Base-by-base conservation (phyloP, 2,329 filamentous ascomycete species). In the Bimuria novae-zelandiae region DNA sequence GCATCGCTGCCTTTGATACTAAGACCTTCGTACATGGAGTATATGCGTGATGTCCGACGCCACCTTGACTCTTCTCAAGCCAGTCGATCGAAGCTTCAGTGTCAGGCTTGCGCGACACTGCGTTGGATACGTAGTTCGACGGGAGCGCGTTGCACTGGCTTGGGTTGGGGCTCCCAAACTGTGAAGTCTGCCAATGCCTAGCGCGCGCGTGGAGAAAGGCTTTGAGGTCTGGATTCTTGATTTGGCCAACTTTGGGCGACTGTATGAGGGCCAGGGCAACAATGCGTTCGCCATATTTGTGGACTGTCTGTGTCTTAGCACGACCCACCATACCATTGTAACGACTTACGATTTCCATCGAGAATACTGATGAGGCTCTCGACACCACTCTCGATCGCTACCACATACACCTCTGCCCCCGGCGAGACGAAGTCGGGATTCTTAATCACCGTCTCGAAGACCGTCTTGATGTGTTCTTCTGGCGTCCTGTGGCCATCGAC, bases 351-450 rank as follows among this genome's bases (percentile, higher is more conserved):
- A 8, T 82, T 68, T 3, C 79, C 60, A 30, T 85, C 80, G 8
- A 94, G 76, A 56, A 88, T 87, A 12, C 74, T 65, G 23, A 87
- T 72, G 0, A 85, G 76, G 1, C 79, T 75, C 27, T 86, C 80
- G 0, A 85, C 86, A 3, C 85, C 86, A 49, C 89, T 84, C 1
- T 88, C 85, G 14, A 94, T 76, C 1, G 83, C 89, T 42, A 96
- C 79, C 27, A 96, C 69, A 65, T 92, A 86, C 17, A 96, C 66
- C 39, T 79, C 80, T 0, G 85, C 84, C 1, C 79, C 70, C 0
- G 75, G 51, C 0, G 75, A 65, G 0, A 83, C 74, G 5, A 85
- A 63, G 2, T 71, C 47, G 1, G 69, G 56, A 7, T 75, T 71
- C 0, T 74, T 74, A 4, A 94, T 64, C 0, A 92, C 78, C 4